Base-by-base conservation (phyloP, 2,329 filamentous ascomycete genomes). In the Claviceps arundinis region DNA sequence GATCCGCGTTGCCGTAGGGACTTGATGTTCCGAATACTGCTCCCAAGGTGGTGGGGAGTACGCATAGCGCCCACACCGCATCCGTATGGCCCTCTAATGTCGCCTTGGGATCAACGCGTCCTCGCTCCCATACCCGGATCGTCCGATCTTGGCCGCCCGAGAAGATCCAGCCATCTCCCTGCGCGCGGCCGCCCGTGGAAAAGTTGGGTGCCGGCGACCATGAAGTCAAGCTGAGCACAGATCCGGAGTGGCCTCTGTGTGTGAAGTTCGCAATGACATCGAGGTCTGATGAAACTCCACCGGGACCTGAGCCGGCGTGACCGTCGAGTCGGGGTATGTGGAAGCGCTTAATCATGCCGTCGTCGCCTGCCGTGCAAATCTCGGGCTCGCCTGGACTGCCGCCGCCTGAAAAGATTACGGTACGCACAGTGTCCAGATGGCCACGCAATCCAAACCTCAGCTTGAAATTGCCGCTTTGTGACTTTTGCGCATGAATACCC, bases 121-220 rank as follows among this genome's bases (percentile, higher is more conserved):
- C 91, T 49, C 90, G 81, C 68, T 98, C 91, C 93, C 93, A 98
- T 0, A 98, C 89, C 34, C 90, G 82, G 40, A 98, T 83, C 6
- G 89, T 95, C 17, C 87, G 82, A 67, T 98, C 93, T 65, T 96
- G 89, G 4, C 93, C 93, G 55, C 93, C 93, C 5, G 91, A 97
- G 68, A 98, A 98, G 58, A 98, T 90, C 93, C 93, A 98, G 30
- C 93, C 93, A 60, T 97, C 93, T 37, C 91, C 91, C 60, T 86
- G 82, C 7, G 87, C 88, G 56, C 90, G 82, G 6, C 90, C 89
- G 38, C 90, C 88, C 17, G 89, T 94, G 7, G 88, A 86, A 65
- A 96, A 95, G 62, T 87, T 93, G 26, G 87, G 87, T 2, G 88
- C 84, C 2, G 89, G 84, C 2, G 89, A 89, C 76, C 89, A 96